These are phyloP conservation scores for Pichia nanzhaoensis DNA, from an alignment of 805 yeast genomes.

Conservation along the genomic window DNA sequence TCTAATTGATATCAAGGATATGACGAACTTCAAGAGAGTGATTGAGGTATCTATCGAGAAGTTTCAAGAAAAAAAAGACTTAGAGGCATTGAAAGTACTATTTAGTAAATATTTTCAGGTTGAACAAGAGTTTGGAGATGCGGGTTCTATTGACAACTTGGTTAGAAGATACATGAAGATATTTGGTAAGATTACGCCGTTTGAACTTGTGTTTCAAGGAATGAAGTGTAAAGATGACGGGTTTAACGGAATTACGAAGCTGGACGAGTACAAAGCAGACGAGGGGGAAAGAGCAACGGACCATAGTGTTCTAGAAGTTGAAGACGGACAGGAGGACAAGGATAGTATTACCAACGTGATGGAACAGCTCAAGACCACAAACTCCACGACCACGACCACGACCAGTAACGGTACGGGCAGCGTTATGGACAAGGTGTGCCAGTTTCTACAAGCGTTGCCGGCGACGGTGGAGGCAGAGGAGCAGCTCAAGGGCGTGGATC, in stretches of 20 bases:
- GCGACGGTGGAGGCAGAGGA: too few species aligned
- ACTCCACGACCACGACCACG: too few species aligned
- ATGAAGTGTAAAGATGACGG: background rate
- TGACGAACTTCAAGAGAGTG: slow-evolving; percentile 67
- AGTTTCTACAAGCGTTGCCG: slow-evolving; percentile 3
- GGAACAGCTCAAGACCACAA: too few species aligned
- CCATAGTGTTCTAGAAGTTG: slow-evolving; percentile 1
- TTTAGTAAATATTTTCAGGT: slow-evolving; percentile 56
- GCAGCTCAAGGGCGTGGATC: background rate
- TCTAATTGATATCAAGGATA: slow-evolving; percentile 58
- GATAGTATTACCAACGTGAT: background rate
- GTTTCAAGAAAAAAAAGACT: slow-evolving; percentile 27
- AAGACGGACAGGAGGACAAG: background rate
- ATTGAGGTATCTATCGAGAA: slow-evolving; percentile 72
- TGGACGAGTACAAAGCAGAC: slow-evolving; percentile 1
- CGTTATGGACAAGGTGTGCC: too few species aligned
- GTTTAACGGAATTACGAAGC: background rate
- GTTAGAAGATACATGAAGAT: slow-evolving; percentile 58
- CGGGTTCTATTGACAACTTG: slow-evolving; percentile 57
- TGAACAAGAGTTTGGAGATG: slow-evolving; percentile 65
- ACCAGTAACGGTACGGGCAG: too few species aligned
- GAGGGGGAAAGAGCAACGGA: background rate
- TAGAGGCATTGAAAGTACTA: slow-evolving; percentile 36
- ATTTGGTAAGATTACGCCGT: slow-evolving; percentile 53
- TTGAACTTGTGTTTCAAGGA: slow-evolving; percentile 14